Evolutionary conservation across 1,284 basidiomycete species (phyloP), one percentile per base, ranked within the genome.

Genomic region (Nidula niveotomentosa): DNA sequence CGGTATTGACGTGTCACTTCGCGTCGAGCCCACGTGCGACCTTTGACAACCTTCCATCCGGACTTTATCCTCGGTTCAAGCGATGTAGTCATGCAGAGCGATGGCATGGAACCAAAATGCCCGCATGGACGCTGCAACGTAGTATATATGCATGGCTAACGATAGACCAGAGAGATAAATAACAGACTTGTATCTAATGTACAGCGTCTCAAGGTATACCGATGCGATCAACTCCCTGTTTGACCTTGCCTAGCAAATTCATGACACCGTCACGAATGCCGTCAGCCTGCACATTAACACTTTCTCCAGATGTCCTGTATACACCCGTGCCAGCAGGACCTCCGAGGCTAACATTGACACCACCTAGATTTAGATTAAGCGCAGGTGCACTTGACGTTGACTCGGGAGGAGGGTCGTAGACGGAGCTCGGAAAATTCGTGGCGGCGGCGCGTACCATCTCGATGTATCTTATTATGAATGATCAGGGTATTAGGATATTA

Each of bases 321-420:
- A 96, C 83, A 1, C 93, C 93, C 0, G 89, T 85, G 8, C 88
- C 90, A 35, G 80, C 84, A 8, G 88, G 73, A 3, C 94, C 94
- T n/a, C 93, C 94, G 4, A 97, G 81, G 60, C 88, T 94, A 47
- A 98, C 85, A 65, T 94, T 94, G 56, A 97, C 91, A 0, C 91
- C 91, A 6, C 94, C 95, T 33, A 97, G 81, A 61, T 94, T 93
- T 35, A 98, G 78, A 65, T 93, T 95, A 59, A 97, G 69, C n/a
- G 84, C 77, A 3, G 91, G 89, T 18, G 85, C 84, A 58, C 76
- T 86, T 33, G 81, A 80, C 8, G 83, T 81, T 18, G 83, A 85
- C 66, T 88, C 86, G 15, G 85, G 83, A 8, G 86, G 84, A 9
- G 86, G 86, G 54, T 87, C 85, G 64, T 85, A 90, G 30, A 90